Evolutionary conservation across 2,329 filamentous ascomycete genomes (phyloP), one percentile per base, ranked within the genome.

Genomic region (Apiospora rasikravindrae): DNA sequence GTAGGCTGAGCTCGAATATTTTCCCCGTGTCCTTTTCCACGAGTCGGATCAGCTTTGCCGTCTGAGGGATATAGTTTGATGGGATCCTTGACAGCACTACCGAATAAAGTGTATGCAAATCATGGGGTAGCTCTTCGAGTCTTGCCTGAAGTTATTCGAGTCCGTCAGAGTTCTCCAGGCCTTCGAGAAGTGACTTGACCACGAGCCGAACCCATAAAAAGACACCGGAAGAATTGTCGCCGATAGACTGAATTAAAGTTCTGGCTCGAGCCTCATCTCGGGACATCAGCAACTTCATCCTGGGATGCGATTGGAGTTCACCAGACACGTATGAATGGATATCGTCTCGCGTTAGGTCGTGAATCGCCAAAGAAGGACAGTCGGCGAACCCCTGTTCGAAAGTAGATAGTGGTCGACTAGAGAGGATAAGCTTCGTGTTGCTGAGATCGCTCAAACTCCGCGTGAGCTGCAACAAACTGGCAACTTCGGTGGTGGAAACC

Each of bases 171-270:
- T 77, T 75, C 6, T 70, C 74, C 10, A 76, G 71, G 1, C 76
- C 76, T 13, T 71, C 47, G 19, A 74, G 14, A 14, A 77, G 71
- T 14, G 75, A 77, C 10, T 74, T 68, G 1, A 71, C 74, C 4
- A 77, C 76, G 14, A 78, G 26, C 11, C 71, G 51, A 67, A 74
- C 76, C 77, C 76, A 77, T 2, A 78, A 70, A 26, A 78, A 77
- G 13, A 77, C 76, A 0, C 74, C 74, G 2, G 70, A 73, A 26
- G 75, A 75, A 16, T 53, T 70, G 3, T 73, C 71, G 10, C 71
- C 70, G 7, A 77, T 74, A 16, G 73, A 71, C 8, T 73, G 29
- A 1, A 76, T 44, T 10, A 77, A 33, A 0, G 37, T n/a, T 8
- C 19, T 57, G 1, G 71, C 51, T n/a, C 64, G 66, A 13, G 13